Evolutionary conservation across 1,284 basidiomycete genomes (phyloP), one percentile per base, ranked within the genome.

Genomic region (Golubevia sp.): DNA sequence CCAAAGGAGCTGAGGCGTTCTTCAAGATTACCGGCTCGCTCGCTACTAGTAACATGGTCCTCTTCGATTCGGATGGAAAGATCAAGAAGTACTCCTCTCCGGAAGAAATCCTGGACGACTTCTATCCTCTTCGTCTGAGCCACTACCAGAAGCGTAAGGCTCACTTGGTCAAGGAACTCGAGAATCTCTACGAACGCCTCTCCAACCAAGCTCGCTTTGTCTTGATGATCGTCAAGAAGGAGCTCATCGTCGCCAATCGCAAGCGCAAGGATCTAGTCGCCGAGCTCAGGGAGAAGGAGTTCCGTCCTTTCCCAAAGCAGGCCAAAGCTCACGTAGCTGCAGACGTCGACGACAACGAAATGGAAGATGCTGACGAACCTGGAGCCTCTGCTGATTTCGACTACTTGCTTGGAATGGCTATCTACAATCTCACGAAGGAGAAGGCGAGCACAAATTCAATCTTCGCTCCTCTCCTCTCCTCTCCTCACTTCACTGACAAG

Each of bases 21-120:
- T 98, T 99, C 90, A 97, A 96, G 85, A 86, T 97, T 58, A 89
- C 90, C 2, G 86, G 87, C 51, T 92, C 93, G 79, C 86, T 98
- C 82, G 91, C 88, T 80, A 97, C 94, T 7, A 88, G 88, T 82
- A 99, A 99, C 86, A 98, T 99, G 97, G 97, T 99, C 7, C 94
- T 93, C 84, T 99, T 99, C 84, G 95, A 98, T 84, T 89, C 93
- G 69, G 91, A 96, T 27, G 91, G 93, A 77, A 97, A 97, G 87
- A 97, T 99, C 86, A 94, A 91, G 86, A 97, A 91, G 85, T 99
- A 98, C 84, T 86, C 88, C 21, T 88, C 90, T 1, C 90, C 97
- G 0, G 96, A 98, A 81, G 92, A 95, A 77, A 94, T 99, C 64
- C 85, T 99, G 57, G 90, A 93, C 67, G 96, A 97, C 58, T 99